A percentile compares a stretch with the other conserved stretches of the same genome.
Conservation (phyloP, 148 eudicot species). For the Amaranthus palmeri region DNA sequence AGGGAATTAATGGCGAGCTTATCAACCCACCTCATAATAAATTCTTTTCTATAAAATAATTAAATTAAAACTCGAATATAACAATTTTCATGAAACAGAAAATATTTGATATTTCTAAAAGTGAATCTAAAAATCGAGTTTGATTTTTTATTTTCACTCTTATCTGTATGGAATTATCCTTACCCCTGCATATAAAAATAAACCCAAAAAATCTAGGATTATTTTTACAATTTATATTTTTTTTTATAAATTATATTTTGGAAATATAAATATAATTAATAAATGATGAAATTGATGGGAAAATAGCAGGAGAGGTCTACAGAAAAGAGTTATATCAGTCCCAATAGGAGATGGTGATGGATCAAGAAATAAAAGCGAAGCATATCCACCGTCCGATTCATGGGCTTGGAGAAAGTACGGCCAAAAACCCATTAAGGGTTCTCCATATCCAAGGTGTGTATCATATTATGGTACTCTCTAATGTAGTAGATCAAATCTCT, state of each 20-base stretch:
- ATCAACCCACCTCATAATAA: neutral
- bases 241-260: neutral
- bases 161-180: too few relatives aligned
- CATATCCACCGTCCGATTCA: slow-evolving; percentile 68
- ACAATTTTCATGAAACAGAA: too few relatives aligned
- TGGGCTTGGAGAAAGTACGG: slow-evolving; percentile 85
- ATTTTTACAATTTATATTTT: neutral
- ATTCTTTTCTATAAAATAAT: too few relatives aligned
- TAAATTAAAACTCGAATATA: too few relatives aligned
- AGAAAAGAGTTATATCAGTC: slow-evolving; percentile 44
- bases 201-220: neutral
- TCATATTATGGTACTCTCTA: neutral
- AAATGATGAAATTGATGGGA: neutral
- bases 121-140: too few relatives aligned
- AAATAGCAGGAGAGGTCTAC: slow-evolving; percentile 39
- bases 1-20: slow-evolving; percentile 8
- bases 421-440: slow-evolving; percentile 71
- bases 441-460: slow-evolving; percentile 62
- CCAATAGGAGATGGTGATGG: slow-evolving; percentile 50
- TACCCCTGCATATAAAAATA: neutral
- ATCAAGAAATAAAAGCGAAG: slow-evolving; percentile 41
- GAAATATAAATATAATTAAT: neutral
- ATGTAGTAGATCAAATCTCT: neutral
- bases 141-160: too few relatives aligned
- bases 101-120: too few relatives aligned